phyloP scores from a whole-genome alignment of 108 stramenopile species.

The Pseudonitzschia delicatissima region DNA sequence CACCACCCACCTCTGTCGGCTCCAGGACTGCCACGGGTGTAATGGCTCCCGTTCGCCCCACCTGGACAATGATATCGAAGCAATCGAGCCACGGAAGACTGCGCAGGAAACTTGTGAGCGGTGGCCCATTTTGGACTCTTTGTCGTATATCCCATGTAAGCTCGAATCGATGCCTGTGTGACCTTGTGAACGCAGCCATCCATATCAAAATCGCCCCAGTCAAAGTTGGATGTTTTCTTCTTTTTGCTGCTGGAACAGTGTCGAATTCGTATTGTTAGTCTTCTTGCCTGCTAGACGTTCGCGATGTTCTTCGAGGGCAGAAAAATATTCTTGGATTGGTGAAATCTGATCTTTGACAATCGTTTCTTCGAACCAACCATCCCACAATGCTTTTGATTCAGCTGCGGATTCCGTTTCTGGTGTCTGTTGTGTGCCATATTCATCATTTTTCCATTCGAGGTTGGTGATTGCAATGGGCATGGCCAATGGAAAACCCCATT shows the following conservation, averaged over 20 bases:
- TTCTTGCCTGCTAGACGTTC: conserved; percentile 13
- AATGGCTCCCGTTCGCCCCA: conserved; percentile 89
- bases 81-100: conserved; percentile 61
- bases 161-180: conserved; percentile 38
- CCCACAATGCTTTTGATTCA: background rate
- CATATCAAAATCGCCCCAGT: conserved; percentile 70
- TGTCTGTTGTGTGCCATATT: background rate
- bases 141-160: conserved; percentile 59
- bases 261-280: background rate
- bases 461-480: conserved; percentile 40
- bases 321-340: conserved; percentile 49
- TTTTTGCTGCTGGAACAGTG: background rate
- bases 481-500: conserved; percentile 65
- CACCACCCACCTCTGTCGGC: conserved; percentile 85
- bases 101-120: conserved; percentile 89
- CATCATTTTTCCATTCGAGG: conserved; percentile 13
- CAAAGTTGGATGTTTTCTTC: conserved; percentile 21
- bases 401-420: background rate
- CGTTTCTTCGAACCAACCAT: conserved; percentile 4
- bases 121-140: conserved; percentile 90
- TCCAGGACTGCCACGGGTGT: conserved; percentile 91
- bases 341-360: conserved; percentile 11
- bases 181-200: conserved; percentile 96
- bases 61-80: conserved; percentile 70
- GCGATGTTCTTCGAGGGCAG: conserved; percentile 43